Evolutionary conservation across 345 rosid genomes (phyloP).

Genomic region (Diplotaxis tenuifolia): DNA sequence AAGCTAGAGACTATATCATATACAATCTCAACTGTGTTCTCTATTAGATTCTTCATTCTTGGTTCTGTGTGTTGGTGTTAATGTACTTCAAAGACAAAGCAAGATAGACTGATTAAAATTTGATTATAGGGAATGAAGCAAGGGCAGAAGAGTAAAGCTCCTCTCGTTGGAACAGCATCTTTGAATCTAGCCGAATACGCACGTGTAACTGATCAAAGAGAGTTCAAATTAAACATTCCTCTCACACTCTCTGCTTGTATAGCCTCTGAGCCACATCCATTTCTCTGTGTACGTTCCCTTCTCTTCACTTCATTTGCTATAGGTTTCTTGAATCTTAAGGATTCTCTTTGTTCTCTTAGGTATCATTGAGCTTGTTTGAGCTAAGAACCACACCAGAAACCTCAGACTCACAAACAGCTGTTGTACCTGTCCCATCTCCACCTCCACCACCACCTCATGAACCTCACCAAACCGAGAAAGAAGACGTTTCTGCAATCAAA

Average conservation of each 20-base stretch:
- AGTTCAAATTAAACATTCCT: slow-evolving; percentile 55
- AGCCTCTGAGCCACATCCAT: slow-evolving; percentile 44
- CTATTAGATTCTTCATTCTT: background rate
- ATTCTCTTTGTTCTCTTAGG: slow-evolving; percentile 40
- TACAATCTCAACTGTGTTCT: no score
- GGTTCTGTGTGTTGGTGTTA: slow-evolving; percentile 18
- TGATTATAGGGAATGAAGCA: slow-evolving; percentile 58
- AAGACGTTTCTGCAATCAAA: slow-evolving; percentile 47
- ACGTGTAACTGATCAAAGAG: slow-evolving; percentile 45
- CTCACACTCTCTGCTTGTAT: slow-evolving; percentile 39
- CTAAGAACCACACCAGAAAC: slow-evolving; percentile 63
- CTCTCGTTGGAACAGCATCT: slow-evolving; percentile 51
- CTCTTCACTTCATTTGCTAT: background rate
- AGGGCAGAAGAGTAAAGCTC: slow-evolving; percentile 50
- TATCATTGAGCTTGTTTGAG: slow-evolving; percentile 71
- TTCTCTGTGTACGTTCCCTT: slow-evolving; percentile 56
- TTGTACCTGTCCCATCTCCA: slow-evolving; percentile 54
- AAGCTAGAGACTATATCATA: no score
- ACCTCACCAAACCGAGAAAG: slow-evolving; percentile 32
- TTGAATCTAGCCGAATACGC: slow-evolving; percentile 73
- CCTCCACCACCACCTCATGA: slow-evolving; percentile 32
- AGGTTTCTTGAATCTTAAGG: background rate
- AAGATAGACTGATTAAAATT: background rate
- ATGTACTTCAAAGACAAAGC: background rate
- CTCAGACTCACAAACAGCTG: slow-evolving; percentile 49